Evolutionary conservation across 169 alveolate species (phyloP), one percentile per base, ranked within the genome.

Genomic region (Plasmodium billcollinsi): DNA sequence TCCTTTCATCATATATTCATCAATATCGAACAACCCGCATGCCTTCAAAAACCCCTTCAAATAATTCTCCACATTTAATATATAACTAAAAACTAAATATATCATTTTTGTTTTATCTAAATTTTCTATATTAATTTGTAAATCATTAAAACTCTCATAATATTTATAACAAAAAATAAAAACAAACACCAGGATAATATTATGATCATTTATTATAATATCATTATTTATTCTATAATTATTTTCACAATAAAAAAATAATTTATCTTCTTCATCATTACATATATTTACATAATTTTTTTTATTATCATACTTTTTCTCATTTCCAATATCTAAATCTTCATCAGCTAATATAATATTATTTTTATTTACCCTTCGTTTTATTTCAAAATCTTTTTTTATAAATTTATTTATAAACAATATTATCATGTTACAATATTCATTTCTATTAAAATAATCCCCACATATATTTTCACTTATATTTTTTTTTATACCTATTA

Each of bases 371-470:
- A 29, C 66, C 11, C 69, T 2, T 62, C 62, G 71, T 47, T 61
- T 86, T 47, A 86, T 86, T 72, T 70, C 92, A 73, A 86, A 71
- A 72, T 70, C 88, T 21, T 86, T 72, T 61, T 86, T 86, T 66
- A 86, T 66, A 86, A 43, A 86, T 49, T 71, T 65, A 49, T 86
- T 86, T 39, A 86, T 70, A 86, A 71, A 86, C 20, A 86, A 86
- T 59, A 86, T 86, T 3, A 43, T 39, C 92, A 86, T 86, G 49
- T 86, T 86, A 43, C 78, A 58, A 49, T 33, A 86, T 2, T 86
- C 92, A 18, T 58, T 45, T 11, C 50, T 45, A 62, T 86, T 70
- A 33, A 86, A 86, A 65, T 61, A 86, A 29, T 86, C 88, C 8
- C 56, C 26, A 20, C 56, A 58, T 14, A 86, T 72, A 63, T 20